These are phyloP conservation scores for Gynandropsis gynandra DNA, from an alignment of 345 rosid genomes.

Conservation along the genomic window DNA sequence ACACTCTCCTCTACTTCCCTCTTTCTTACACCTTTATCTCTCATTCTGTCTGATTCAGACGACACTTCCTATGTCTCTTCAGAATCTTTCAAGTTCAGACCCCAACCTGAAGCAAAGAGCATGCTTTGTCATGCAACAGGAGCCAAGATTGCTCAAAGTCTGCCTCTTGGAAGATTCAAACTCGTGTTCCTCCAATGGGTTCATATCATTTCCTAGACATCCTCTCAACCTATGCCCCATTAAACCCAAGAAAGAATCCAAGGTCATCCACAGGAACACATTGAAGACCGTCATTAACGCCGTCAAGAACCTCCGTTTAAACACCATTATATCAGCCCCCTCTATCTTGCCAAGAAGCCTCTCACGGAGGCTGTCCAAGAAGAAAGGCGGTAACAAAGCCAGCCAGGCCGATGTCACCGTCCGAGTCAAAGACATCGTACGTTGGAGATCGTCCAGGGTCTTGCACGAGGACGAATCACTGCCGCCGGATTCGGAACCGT, in stretches of 20 bases:
- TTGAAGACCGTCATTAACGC: slow-evolving; percentile 45
- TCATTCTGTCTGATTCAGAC: too few relatives aligned
- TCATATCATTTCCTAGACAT: slow-evolving; percentile 32
- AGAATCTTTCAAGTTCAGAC: too few relatives aligned
- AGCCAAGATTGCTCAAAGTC: slow-evolving; percentile 60
- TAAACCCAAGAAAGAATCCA: slow-evolving; percentile 30
- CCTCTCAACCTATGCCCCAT: slow-evolving; percentile 13
- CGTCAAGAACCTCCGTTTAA: slow-evolving; percentile 38
- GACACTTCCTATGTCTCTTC: too few relatives aligned
- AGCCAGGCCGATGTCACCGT: slow-evolving; percentile 20
- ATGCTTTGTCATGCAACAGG: slow-evolving; percentile 21
- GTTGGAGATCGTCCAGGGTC: slow-evolving; percentile 82
- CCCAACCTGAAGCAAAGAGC: background rate
- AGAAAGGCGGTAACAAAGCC: slow-evolving; percentile 16
- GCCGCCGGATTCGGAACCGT: slow-evolving; percentile 18
- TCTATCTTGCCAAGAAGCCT: slow-evolving; percentile 46
- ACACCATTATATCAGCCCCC: slow-evolving; percentile 33
- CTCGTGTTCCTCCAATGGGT: slow-evolving; percentile 38
- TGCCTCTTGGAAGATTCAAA: slow-evolving; percentile 56
- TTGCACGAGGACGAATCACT: slow-evolving; percentile 35
- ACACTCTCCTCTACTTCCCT: too few relatives aligned
- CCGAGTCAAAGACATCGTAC: slow-evolving; percentile 66
- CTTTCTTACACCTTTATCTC: too few relatives aligned
- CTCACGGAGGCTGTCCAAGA: slow-evolving; percentile 35
- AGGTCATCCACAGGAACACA: slow-evolving; percentile 29